Conservation (phyloP, 1,284 basidiomycete genomes). For the Earliella scabrosa region DNA sequence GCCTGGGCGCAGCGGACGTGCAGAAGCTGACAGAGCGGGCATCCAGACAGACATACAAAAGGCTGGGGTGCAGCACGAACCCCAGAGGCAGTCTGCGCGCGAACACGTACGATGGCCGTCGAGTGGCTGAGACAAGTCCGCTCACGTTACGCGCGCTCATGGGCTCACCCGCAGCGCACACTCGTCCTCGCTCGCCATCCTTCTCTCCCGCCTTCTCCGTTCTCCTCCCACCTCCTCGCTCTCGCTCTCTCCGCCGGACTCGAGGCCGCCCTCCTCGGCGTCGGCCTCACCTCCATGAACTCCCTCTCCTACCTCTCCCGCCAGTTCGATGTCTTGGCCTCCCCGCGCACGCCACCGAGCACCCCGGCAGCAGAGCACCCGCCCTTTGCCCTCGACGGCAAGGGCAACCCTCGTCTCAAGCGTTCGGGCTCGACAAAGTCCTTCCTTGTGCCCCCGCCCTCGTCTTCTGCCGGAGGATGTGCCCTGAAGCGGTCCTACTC, state of each 20-base stretch:
- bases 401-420: slow-evolving; percentile 41
- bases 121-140: slow-evolving; percentile 15
- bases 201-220: slow-evolving; percentile 17
- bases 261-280: slow-evolving; percentile 27
- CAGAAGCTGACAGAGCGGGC: too few species aligned
- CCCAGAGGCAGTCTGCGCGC: neutral
- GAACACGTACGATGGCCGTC: slow-evolving; percentile 1
- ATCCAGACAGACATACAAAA: slow-evolving; percentile 4
- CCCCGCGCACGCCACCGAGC: slow-evolving; percentile 47
- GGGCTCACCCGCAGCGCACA: slow-evolving; percentile 1
- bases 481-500: slow-evolving; percentile 53
- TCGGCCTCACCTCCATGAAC: slow-evolving; percentile 36
- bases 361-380: slow-evolving; percentile 45
- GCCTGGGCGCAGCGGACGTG: too few species aligned
- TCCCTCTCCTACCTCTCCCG: slow-evolving; percentile 40
- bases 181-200: slow-evolving; percentile 21
- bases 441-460: slow-evolving; percentile 47
- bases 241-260: slow-evolving; percentile 20
- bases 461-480: slow-evolving; percentile 19
- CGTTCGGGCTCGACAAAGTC: slow-evolving; percentile 64
- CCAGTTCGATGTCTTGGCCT: slow-evolving; percentile 40
- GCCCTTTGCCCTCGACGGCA: slow-evolving; percentile 27
- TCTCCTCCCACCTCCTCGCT: slow-evolving; percentile 18
- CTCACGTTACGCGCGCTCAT: slow-evolving; percentile 17
- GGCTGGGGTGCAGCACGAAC: neutral